Base-by-base conservation (phyloP, 257 asterid species). In the Solanum bukasovii region DNA sequence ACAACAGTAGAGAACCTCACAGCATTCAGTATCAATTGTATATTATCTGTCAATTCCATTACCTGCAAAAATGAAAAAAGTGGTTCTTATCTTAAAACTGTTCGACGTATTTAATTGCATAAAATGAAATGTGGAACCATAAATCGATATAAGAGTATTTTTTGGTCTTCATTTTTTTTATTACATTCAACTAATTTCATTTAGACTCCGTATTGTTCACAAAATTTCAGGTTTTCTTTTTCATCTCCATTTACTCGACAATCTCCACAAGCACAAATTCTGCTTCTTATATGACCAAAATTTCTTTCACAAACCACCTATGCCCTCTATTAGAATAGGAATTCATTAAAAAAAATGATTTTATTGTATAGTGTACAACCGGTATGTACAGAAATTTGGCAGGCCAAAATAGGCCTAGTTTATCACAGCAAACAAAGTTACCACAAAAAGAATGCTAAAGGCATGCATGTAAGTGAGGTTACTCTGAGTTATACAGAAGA, bases 11-110 rank as follows among this genome's bases (percentile, higher is more conserved):
- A 95, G 67, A 89, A 88, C 90, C 90, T 90, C 65, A 94, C 35
- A 34, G 92, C 90, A 87, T 94, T 91, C 89, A 92, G 82, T 87
- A 95, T 91, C 14, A 93, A 87, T 56, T 93, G 96, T 87, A 94
- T 88, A 91, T 94, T 91, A 34, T 94, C 94, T 0, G 98, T 96
- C 93, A 96, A 85, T 90, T 88, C 87, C 88, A 18, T 63, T 16
- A 96, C 94, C 98, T 96, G 89, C 88, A 87, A 86, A 77, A 8
- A 67, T 46, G 79, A 21, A 74, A 74, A 74, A 20, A 33, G 9
- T 1, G 6, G 77, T 70, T 31, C 77, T 29, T 70, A 29, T 31
- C 77, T 70, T 29, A 29, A 29, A 70, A 14, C 6, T 31, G 38
- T 14, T 70, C 0, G 35, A 27, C 9, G 10, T 68, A 68, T 27